phyloP scores from a whole-genome alignment of 495 filamentous ascomycete genomes.

The Aspergillus homomorphus region DNA sequence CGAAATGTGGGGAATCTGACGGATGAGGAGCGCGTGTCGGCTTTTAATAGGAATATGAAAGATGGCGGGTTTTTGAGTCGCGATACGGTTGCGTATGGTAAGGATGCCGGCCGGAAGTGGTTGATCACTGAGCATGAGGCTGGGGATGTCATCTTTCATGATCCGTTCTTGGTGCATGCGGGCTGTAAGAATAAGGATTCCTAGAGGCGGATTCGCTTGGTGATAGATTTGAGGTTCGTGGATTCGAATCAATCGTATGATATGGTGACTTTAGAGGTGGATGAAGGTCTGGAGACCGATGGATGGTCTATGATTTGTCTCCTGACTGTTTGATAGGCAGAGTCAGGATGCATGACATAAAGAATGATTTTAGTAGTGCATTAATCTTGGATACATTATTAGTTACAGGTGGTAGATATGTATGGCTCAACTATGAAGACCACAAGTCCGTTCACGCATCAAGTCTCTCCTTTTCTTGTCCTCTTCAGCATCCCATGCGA shows the following conservation, averaged over 20 bases:
- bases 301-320: conserved; percentile 19
- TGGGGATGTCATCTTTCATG: conserved; percentile 56
- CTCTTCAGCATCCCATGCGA: conserved; percentile 76
- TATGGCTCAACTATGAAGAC: not conserved
- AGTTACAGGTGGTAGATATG: not conserved
- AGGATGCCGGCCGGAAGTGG: conserved; percentile 10
- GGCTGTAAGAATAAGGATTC: conserved; percentile 49
- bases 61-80: conserved; percentile 12
- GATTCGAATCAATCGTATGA: conserved; percentile 15
- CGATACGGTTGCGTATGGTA: conserved; percentile 13
- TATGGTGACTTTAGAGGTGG: conserved; percentile 21
- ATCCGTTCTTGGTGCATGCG: conserved; percentile 50
- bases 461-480: conserved; percentile 68
- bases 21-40: conserved; percentile 31
- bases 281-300: conserved; percentile 26
- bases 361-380: not conserved
- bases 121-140: conserved; percentile 40
- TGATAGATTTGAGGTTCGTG: conserved; percentile 42
- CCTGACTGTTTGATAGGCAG: too few species aligned
- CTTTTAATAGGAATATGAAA: conserved; percentile 10
- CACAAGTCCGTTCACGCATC: conserved; percentile 59
- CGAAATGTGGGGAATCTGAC: conserved; percentile 27
- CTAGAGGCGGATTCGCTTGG: conserved; percentile 43
- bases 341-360: too few species aligned
- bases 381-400: not conserved